A percentile compares a stretch with the other conserved stretches of the same genome.
These are phyloP conservation scores for Spizellomyces sp. DNA, from an alignment of 192 early-diverging fungal genomes.

Conservation along the genomic window DNA sequence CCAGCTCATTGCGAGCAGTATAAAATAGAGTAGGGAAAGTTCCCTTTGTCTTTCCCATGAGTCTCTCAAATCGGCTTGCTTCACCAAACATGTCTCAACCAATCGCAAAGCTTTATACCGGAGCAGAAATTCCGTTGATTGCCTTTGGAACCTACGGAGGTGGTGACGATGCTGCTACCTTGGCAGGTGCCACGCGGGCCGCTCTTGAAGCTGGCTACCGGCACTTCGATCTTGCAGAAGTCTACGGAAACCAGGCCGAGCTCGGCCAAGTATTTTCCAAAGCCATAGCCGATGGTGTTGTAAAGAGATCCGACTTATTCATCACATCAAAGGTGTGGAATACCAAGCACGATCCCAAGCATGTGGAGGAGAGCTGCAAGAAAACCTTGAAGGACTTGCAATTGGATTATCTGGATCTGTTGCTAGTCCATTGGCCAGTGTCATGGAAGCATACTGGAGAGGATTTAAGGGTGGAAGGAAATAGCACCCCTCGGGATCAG, in stretches of 20 bases:
- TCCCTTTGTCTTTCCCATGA: no score
- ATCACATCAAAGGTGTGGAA: slow-evolving; percentile 76
- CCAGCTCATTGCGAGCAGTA: no score
- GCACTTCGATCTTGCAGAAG: slow-evolving; percentile 37
- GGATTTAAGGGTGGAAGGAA: background rate
- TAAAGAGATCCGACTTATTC: slow-evolving; percentile 72
- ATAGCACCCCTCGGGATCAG: background rate
- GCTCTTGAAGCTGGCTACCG: slow-evolving; percentile 69
- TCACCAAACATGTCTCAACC: no score
- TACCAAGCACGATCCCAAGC: slow-evolving; percentile 53
- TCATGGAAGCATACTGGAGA: slow-evolving; percentile 44
- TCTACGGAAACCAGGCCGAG: slow-evolving; percentile 78
- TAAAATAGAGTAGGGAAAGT: no score
- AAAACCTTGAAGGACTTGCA: slow-evolving; percentile 69
- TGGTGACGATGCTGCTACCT: background rate
- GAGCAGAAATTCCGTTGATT: no score
- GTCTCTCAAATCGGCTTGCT: no score
- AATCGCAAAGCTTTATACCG: no score
- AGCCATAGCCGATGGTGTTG: background rate
- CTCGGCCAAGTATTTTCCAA: slow-evolving; percentile 62
- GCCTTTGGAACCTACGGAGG: no score
- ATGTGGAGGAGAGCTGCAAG: slow-evolving; percentile 63
- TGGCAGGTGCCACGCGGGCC: slow-evolving; percentile 53
- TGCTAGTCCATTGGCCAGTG: slow-evolving; percentile 85
- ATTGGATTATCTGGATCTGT: slow-evolving; percentile 78